phyloP scores from a whole-genome alignment of 2,329 filamentous ascomycete genomes.

The Botrytis porri region DNA sequence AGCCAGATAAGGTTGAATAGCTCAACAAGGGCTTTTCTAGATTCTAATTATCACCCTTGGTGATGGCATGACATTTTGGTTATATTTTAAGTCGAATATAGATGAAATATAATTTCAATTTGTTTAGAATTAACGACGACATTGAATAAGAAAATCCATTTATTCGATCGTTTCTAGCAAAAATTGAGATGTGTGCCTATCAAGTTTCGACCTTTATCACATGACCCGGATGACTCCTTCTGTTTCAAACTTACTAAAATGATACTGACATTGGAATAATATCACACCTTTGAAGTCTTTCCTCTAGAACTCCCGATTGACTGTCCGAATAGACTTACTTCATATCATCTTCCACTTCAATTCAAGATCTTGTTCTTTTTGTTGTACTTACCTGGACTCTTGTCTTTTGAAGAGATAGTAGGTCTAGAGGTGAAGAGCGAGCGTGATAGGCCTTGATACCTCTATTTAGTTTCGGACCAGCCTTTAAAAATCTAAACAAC shows the following conservation, averaged over 20 bases:
- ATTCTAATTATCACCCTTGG: not conserved
- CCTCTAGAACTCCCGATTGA: not conserved
- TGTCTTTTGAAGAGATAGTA: not conserved
- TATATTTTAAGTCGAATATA: not conserved
- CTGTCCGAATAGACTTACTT: not conserved
- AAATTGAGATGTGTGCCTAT: not conserved
- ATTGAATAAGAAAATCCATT: not conserved
- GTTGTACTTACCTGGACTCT: not conserved
- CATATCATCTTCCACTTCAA: not conserved
- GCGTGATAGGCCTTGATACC: not conserved
- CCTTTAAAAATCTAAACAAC: not conserved
- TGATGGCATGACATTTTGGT: too few relatives aligned
- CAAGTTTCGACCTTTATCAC: accelerated
- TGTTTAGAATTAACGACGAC: not conserved
- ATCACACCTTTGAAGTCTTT: not conserved
- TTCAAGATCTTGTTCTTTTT: not conserved
- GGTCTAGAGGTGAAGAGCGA: not conserved
- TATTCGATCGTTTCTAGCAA: not conserved
- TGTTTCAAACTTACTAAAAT: not conserved
- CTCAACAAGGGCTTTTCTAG: too few relatives aligned
- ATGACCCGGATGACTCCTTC: not conserved
- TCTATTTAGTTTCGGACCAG: not conserved
- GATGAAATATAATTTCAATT: not conserved
- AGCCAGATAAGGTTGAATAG: too few relatives aligned
- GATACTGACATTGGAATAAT: not conserved